Base-by-base conservation (phyloP, 2,329 filamentous ascomycete species). In the Pezizomycotina sp. region DNA sequence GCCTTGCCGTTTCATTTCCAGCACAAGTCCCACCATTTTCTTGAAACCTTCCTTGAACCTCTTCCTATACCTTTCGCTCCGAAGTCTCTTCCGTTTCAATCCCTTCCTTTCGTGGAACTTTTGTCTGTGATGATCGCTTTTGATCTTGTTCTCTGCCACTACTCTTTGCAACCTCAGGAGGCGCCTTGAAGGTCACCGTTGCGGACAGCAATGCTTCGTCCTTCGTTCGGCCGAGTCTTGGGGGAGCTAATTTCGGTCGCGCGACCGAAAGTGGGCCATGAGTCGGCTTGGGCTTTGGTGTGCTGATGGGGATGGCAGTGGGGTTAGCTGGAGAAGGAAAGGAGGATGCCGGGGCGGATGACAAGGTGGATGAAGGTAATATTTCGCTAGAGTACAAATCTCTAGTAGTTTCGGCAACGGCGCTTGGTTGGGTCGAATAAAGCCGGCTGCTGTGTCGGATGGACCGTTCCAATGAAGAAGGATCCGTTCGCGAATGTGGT, bases 71-170 rank as follows among this genome's bases (percentile, higher is more conserved):
- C 79, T 64, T 62, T 75, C 63, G 42, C 69, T 73, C 55, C 61
- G 63, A 48, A 82, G 58, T 51, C 80, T 68, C 70, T 89, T 91
- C 57, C 74, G 66, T 67, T 78, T 82, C 51, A 81, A 51, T 2
- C 80, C 81, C 0, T 67, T 66, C 29, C 81, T 62, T 63, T 89
- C 80, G 56, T 91, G 76, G 51, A 71, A 80, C 46, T 64, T 62
- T 58, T 89, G 80, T 45, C 50, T 55, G 13, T 57, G 55, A 34
- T 62, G 62, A 49, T 81, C 72, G 2, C 31, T 39, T 47, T 58
- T 62, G 32, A 89, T 60, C 27, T 58, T 62, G 52, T 86, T 83
- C 50, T 58, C 56, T 25, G 52, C 48, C 47, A 64, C 59, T 34
- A 59, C 46, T 8, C 54, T 50, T 14, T 62, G 60, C 45, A 73